Evolutionary conservation across 345 rosid genomes (phyloP), one percentile per base, ranked within the genome.

Genomic region (Eucalyptus viminalis): DNA sequence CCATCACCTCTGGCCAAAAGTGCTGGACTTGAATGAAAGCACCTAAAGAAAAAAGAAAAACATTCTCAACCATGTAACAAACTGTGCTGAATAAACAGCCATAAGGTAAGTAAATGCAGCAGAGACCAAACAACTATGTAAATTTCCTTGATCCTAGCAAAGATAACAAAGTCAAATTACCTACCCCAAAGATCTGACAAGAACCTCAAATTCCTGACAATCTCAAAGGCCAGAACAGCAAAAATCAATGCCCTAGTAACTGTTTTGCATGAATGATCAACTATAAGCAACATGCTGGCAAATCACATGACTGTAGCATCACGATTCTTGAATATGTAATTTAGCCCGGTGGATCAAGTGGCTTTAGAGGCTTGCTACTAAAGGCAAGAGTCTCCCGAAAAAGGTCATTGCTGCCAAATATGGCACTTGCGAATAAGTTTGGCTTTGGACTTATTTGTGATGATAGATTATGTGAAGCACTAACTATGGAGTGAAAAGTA

Each of bases 1-100:
- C 91, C 95, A 56, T 94, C 96, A 72, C 90, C 89, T 86, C 89
- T 93, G 72, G 93, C 95, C 91, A 93, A 89, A 54, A 94, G 91
- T 88, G 90, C 92, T 22, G 93, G 92, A 88, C 92, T 97, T 40
- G 92, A 94, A 91, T 96, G 97, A 90, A 96, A 94, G 90, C 89
- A 92, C 91, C 99, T 97, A 90, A 54, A 53, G 8, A 47, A 67
- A 91, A 49, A 86, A 91, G 80, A 89, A 88, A 37, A 80, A 89
- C 22, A 88, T 16, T 34, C 25, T 34, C 81, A 72, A 72, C 81
- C 81, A 37, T 6, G 4, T 67, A 45, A 85, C 31, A 6, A 21
- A 44, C 60, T n/a, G 56, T 49, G 80, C 40, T 67, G 80, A 4
- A 8, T 65, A 65, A 50, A 49, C 43, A 47, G 16, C 40, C n/a